A percentile compares a stretch with the other conserved stretches of the same genome.
phyloP scores from a whole-genome alignment of 768 basidiomycete genomes.

The Termitomyces sp. region DNA sequence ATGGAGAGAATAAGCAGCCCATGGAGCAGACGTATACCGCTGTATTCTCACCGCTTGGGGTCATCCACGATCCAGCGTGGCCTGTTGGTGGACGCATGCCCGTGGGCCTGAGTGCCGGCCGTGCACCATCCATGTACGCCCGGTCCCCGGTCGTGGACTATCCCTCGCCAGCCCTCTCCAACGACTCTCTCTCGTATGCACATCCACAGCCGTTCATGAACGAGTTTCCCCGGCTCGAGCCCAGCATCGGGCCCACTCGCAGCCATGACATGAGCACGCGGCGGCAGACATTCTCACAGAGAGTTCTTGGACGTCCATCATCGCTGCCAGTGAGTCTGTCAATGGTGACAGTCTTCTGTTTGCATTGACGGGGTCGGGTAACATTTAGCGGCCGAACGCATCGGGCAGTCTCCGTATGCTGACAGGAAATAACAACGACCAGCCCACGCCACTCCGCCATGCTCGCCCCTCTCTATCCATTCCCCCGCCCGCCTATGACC shows the following conservation, averaged over 20 bases:
- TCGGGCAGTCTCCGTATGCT: conserved; percentile 35
- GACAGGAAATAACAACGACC: conserved; percentile 31
- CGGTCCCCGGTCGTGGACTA: conserved; percentile 31
- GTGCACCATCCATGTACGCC: conserved; percentile 8
- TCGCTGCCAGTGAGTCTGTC: conserved; percentile 17
- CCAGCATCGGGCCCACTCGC: conserved; percentile 52
- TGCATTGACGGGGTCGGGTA: background rate
- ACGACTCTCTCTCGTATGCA: conserved; percentile 28
- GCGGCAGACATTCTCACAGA: conserved; percentile 24
- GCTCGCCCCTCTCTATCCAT: conserved; percentile 30
- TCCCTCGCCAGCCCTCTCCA: conserved; percentile 35
- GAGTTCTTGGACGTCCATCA: conserved; percentile 3
- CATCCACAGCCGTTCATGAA: conserved; percentile 14
- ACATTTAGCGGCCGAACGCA: conserved; percentile 19
- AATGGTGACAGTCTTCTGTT: background rate
- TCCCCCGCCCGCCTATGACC: conserved; percentile 38
- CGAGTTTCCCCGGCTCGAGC: conserved; percentile 37
- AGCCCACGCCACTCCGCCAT: conserved; percentile 24
- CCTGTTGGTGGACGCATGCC: conserved; percentile 10
- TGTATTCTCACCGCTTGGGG: background rate
- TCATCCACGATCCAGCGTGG: conserved; percentile 19
- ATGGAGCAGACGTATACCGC: conserved; percentile 1
- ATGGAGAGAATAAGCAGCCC: conserved; percentile 7
- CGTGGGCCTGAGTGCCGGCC: conserved; percentile 12
- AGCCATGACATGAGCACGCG: conserved; percentile 30